phyloP scores from a whole-genome alignment of 441 rosid species.

The Macaranga tanarius region DNA sequence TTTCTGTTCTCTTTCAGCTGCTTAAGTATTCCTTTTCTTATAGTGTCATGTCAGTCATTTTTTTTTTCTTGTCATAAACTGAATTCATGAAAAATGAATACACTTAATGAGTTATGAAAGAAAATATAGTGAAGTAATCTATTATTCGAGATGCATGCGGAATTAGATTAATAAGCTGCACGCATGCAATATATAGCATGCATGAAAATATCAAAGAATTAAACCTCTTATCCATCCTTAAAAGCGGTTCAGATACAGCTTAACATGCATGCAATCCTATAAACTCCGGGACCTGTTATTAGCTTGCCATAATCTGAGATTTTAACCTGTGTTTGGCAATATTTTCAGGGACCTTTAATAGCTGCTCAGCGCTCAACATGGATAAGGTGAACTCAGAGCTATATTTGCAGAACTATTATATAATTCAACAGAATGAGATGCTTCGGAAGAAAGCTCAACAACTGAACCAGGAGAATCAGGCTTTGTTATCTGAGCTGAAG shows the following conservation, averaged over 20 bases:
- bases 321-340: neutral
- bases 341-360: slow-evolving; percentile 12
- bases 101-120: too few relatives aligned
- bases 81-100: too few relatives aligned
- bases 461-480: slow-evolving; percentile 46
- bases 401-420: slow-evolving; percentile 36
- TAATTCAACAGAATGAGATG: slow-evolving; percentile 43
- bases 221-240: slow-evolving; percentile 9
- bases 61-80: too few relatives aligned
- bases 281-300: neutral
- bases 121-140: too few relatives aligned
- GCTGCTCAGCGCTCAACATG: slow-evolving; percentile 19
- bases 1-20: too few relatives aligned
- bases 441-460: slow-evolving; percentile 41
- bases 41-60: too few relatives aligned
- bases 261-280: neutral
- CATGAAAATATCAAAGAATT: slow-evolving; percentile 7
- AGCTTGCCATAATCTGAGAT: neutral
- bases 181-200: too few relatives aligned
- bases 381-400: slow-evolving; percentile 33
- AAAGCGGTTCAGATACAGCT: neutral
- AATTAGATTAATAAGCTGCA: too few relatives aligned
- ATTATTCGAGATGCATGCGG: too few relatives aligned
- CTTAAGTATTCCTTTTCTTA: too few relatives aligned
- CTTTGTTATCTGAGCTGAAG: slow-evolving; percentile 34